A percentile compares a stretch with the other conserved stretches of the same genome.
These are phyloP conservation scores for Gardenia jasminoides DNA, from an alignment of 257 asterid species.

Conservation along the genomic window DNA sequence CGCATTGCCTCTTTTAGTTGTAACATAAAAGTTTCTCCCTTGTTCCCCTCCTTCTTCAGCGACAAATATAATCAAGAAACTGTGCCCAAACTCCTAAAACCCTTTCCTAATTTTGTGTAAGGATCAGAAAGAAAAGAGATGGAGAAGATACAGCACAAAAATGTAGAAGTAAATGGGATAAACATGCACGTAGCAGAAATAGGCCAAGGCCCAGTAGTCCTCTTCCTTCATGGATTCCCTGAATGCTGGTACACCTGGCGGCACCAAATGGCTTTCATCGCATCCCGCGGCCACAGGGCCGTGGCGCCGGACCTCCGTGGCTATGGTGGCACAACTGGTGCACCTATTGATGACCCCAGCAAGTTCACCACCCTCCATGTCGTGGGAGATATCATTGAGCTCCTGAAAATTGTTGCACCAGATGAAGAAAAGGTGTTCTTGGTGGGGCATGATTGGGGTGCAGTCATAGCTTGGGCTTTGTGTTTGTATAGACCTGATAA, in stretches of 20 bases:
- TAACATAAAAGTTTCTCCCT: too few relatives aligned
- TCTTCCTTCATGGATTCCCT: slow-evolving; percentile 86
- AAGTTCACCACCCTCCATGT: slow-evolving; percentile 57
- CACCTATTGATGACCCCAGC: slow-evolving; percentile 35
- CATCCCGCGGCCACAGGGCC: slow-evolving; percentile 56
- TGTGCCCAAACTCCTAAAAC: background rate
- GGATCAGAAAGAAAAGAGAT: slow-evolving; percentile 19
- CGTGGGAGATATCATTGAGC: slow-evolving; percentile 60
- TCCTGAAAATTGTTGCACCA: slow-evolving; percentile 42
- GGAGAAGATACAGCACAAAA: slow-evolving; percentile 50
- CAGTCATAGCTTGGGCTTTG: slow-evolving; percentile 64
- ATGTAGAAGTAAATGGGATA: slow-evolving; percentile 49
- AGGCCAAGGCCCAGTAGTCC: slow-evolving; percentile 70
- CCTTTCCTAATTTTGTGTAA: background rate
- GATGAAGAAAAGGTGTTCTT: slow-evolving; percentile 57
- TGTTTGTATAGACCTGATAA: slow-evolving; percentile 71
- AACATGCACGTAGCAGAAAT: slow-evolving; percentile 56
- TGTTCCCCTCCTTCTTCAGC: background rate
- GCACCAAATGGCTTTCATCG: slow-evolving; percentile 64
- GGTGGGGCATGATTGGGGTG: slow-evolving; percentile 93
- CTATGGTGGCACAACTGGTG: slow-evolving; percentile 57
- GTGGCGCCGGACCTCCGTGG: slow-evolving; percentile 92
- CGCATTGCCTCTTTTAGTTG: too few relatives aligned
- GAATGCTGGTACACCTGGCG: slow-evolving; percentile 89
- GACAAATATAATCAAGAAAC: background rate